Evolutionary conservation across 441 rosid species (phyloP).

Genomic region (Isatis lusitanica): DNA sequence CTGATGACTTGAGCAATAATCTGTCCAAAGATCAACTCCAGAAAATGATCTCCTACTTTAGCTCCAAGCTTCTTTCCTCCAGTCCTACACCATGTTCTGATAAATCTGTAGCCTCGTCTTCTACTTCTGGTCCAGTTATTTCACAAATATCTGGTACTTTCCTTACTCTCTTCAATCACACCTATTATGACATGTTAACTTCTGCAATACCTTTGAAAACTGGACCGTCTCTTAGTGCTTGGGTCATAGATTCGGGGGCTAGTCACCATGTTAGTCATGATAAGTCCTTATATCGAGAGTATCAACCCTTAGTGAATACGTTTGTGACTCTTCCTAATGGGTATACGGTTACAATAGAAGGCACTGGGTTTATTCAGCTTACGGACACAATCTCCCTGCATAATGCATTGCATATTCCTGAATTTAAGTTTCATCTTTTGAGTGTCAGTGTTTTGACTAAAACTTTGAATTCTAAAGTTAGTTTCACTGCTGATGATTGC

Average conservation of each 20-base stretch:
- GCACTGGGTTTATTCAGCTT: not conserved
- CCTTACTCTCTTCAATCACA: not conserved
- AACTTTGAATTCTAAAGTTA: not conserved
- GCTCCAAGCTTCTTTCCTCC: not conserved
- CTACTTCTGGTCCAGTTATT: not conserved
- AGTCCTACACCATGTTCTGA: not conserved
- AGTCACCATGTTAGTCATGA: not conserved
- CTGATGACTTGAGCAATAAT: not conserved
- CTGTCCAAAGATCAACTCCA: not conserved
- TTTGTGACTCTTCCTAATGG: not conserved
- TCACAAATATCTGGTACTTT: not conserved
- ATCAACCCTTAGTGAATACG: not conserved
- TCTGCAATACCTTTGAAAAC: not conserved
- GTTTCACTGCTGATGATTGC: not conserved
- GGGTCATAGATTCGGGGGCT: not conserved
- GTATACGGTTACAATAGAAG: not conserved
- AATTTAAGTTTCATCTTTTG: not conserved
- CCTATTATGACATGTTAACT: not conserved
- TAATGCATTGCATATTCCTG: not conserved
- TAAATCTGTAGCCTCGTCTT: not conserved
- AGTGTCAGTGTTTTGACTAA: not conserved
- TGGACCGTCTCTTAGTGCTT: not conserved
- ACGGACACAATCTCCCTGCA: not conserved
- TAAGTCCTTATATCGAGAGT: not conserved
- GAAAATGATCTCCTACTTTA: not conserved